Conservation (phyloP, 1,284 basidiomycete genomes). For the Moesziomyces parantarcticus region DNA sequence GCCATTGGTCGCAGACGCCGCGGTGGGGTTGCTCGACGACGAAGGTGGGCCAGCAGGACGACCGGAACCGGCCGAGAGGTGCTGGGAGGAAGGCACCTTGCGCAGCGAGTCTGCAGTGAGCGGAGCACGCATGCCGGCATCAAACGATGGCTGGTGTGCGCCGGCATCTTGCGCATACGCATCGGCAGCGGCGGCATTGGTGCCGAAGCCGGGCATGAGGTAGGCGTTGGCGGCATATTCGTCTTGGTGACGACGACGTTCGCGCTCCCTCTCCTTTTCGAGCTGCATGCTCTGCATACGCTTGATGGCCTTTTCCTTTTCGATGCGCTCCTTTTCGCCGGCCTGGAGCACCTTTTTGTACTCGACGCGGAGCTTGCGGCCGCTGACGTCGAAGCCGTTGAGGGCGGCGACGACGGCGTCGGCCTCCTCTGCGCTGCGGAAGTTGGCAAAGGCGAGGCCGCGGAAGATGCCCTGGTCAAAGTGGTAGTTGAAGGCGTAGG, state of each 20-base stretch:
- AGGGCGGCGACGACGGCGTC: slow-evolving; percentile 94
- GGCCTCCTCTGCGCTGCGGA: slow-evolving; percentile 88
- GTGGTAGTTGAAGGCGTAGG: slow-evolving; percentile 92
- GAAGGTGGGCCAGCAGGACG: slow-evolving; percentile 34
- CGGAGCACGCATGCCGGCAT: slow-evolving; percentile 19
- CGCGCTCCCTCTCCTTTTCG: slow-evolving; percentile 61
- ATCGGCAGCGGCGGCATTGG: slow-evolving; percentile 8
- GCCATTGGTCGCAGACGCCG: slow-evolving; percentile 71
- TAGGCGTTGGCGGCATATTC: slow-evolving; percentile 49
- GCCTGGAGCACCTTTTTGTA: slow-evolving; percentile 99
- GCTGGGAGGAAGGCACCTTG: slow-evolving; percentile 44
- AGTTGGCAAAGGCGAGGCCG: slow-evolving; percentile 98
- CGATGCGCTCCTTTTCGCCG: slow-evolving; percentile 98
- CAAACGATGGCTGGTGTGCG: slow-evolving; percentile 16
- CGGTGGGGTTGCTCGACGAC: slow-evolving; percentile 61
- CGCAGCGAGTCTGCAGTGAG: slow-evolving; percentile 50
- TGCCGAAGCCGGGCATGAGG: slow-evolving; percentile 42
- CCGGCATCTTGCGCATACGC: background rate
- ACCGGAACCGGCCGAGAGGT: slow-evolving; percentile 14
- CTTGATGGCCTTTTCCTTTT: slow-evolving; percentile 97
- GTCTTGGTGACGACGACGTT: slow-evolving; percentile 48
- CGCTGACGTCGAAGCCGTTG: slow-evolving; percentile 89
- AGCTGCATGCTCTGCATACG: slow-evolving; percentile 78
- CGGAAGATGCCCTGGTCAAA: slow-evolving; percentile 80
- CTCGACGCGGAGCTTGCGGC: slow-evolving; percentile 97